phyloP scores from a whole-genome alignment of 495 filamentous ascomycete species.

The Talaromyces ruber region DNA sequence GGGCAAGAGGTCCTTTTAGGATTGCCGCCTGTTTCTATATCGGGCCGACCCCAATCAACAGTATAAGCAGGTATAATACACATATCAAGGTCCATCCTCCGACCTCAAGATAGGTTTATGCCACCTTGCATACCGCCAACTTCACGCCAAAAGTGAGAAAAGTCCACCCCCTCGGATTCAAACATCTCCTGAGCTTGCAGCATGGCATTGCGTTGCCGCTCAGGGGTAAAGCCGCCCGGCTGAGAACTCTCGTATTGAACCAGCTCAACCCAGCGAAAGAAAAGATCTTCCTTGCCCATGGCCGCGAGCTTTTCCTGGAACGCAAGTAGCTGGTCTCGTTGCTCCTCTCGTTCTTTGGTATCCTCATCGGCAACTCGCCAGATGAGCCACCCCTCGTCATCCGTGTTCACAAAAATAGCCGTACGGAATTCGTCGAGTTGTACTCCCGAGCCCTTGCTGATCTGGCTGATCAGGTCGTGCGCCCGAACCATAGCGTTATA shows the following conservation, averaged over 20 bases:
- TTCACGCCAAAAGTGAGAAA: slow-evolving; percentile 65
- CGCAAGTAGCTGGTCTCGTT: slow-evolving; percentile 53
- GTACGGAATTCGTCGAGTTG: slow-evolving; percentile 47
- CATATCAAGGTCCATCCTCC: not conserved
- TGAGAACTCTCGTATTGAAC: slow-evolving; percentile 71
- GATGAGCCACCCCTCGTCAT: slow-evolving; percentile 57
- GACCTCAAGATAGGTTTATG: not conserved
- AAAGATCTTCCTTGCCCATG: slow-evolving; percentile 73
- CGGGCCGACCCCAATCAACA: not conserved
- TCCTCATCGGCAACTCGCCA: slow-evolving; percentile 47
- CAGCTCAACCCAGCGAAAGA: slow-evolving; percentile 79
- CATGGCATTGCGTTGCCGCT: slow-evolving; percentile 58
- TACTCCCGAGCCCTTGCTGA: slow-evolving; percentile 37
- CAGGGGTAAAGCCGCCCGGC: slow-evolving; percentile 62
- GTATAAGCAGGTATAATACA: not conserved
- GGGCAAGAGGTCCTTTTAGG: not conserved
- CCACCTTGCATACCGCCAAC: slow-evolving; percentile 55
- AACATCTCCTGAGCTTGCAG: slow-evolving; percentile 61
- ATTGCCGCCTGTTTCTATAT: not conserved
- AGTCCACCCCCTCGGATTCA: slow-evolving; percentile 59
- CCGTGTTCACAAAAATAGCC: slow-evolving; percentile 56
- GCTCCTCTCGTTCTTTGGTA: slow-evolving; percentile 31
- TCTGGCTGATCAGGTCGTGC: slow-evolving; percentile 46
- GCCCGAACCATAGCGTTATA: slow-evolving; percentile 66
- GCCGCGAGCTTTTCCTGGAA: slow-evolving; percentile 63